Evolutionary conservation across 352 stramenopile genomes (phyloP).

Genomic region (Elongisporangium prolatum): DNA sequence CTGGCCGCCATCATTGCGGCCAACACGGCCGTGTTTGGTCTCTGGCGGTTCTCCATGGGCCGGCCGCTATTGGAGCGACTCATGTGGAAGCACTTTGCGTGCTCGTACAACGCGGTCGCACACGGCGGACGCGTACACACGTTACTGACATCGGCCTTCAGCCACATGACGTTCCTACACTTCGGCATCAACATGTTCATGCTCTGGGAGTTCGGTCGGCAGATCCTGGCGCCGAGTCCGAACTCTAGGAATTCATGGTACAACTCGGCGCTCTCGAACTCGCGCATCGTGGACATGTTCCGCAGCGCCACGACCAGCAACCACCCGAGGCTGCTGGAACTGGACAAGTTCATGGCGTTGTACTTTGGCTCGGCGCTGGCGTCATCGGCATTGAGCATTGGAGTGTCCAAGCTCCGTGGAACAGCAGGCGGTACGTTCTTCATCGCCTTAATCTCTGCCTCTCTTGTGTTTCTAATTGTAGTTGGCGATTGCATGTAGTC

Average conservation of each 20-base stretch:
- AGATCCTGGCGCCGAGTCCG: conserved; percentile 45
- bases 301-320: conserved; percentile 20
- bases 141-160: conserved; percentile 76
- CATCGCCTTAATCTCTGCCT: neutral
- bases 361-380: conserved; percentile 69
- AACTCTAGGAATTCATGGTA: conserved; percentile 40
- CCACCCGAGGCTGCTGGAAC: conserved; percentile 30
- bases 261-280: conserved; percentile 42
- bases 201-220: conserved; percentile 79
- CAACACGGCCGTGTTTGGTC: conserved; percentile 65
- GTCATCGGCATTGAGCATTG: conserved; percentile 63
- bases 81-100: conserved; percentile 84
- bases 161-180: conserved; percentile 77
- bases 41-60: conserved; percentile 66
- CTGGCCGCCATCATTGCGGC: conserved; percentile 54
- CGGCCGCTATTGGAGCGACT: conserved; percentile 45
- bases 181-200: conserved; percentile 89
- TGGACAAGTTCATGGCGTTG: conserved; percentile 62
- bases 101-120: conserved; percentile 71
- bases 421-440: conserved; percentile 39
- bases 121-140: conserved; percentile 65
- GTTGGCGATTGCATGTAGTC: conserved; percentile 23
- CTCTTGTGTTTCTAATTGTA: conserved; percentile 1
- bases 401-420: conserved; percentile 60
- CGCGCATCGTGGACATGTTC: conserved; percentile 36